A percentile compares a stretch with the other conserved stretches of the same genome.
These are phyloP conservation scores for Solanum corneliomulleri DNA, from an alignment of 257 asterid species.

Conservation along the genomic window DNA sequence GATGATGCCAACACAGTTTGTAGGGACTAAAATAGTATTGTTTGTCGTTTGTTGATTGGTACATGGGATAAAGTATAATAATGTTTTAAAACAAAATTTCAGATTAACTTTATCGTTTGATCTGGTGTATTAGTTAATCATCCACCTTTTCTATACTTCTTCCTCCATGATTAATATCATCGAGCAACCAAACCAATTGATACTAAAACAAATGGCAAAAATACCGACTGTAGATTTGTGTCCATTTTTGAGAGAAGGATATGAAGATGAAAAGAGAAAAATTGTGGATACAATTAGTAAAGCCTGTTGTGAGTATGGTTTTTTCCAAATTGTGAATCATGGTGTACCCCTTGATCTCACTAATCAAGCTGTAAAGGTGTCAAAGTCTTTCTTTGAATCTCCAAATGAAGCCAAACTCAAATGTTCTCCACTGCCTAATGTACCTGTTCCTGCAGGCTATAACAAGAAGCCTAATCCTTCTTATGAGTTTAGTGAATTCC, in stretches of 20 bases:
- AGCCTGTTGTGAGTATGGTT: constrained; percentile 42
- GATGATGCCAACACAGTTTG: neutral
- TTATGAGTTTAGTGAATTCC: constrained; percentile 31
- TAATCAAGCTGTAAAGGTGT: constrained; percentile 25
- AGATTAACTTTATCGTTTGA: too few species aligned
- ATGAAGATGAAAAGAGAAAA: constrained; percentile 12
- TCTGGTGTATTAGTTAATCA: too few species aligned
- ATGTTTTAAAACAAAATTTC: too few species aligned
- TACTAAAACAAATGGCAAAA: neutral
- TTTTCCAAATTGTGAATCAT: constrained; percentile 34
- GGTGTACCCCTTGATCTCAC: constrained; percentile 30
- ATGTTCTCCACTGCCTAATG: constrained; percentile 6
- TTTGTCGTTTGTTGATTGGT: neutral
- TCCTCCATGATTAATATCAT: neutral
- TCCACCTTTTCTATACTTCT: too few species aligned
- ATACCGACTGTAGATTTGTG: constrained; percentile 43
- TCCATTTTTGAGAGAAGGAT: constrained; percentile 13
- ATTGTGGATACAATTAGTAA: constrained; percentile 12
- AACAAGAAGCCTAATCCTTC: constrained; percentile 29
- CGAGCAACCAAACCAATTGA: neutral
- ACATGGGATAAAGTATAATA: neutral
- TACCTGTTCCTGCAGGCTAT: constrained; percentile 45
- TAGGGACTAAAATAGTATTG: neutral
- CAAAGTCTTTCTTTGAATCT: constrained; percentile 18
- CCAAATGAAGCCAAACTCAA: constrained; percentile 31